Base-by-base conservation (phyloP, 1,284 basidiomycete species). In the Puccinia sorghi region DNA sequence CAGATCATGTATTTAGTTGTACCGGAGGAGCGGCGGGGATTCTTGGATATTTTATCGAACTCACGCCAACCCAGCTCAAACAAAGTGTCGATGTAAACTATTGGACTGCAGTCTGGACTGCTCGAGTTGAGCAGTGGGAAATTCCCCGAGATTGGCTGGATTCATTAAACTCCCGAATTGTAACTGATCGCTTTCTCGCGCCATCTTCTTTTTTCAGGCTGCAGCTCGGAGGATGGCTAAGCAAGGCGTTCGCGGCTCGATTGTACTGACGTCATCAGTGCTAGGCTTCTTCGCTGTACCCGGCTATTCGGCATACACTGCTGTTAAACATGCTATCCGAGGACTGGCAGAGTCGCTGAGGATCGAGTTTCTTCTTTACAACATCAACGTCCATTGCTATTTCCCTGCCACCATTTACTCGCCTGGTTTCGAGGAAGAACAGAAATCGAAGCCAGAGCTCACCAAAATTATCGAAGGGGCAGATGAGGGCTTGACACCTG, bases 251-350 rank as follows among this genome's bases (percentile, higher is more conserved):
- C 87, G 88, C 71, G 88, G 88, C 54, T 86, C 86, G 83, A 90
- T 98, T 79, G 88, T 93, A 4, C 89, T 98, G 70, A 89, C 93
- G 27, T 90, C 90, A 9, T 94, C 93, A 0, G 88, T 90, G n/a
- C 85, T 96, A 17, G 92, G 91, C 0, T 90, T 91, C 81, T 91
- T 94, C 86, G 89, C 90, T 0, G 88, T 97, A 70, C 86, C 92
- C 20, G 95, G 96, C 0, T 98, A 92, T 82, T 87, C 91, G 3
- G 88, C 90, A 1, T 98, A 99, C 84, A 87, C 92, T 0, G 93
- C 95, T 0, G 92, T 90, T 67, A 98, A 97, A 84, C 91, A 92
- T 82, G 96, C 96, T 12, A 85, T 97, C 17, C 87, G 94, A 86
- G 94, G 92, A 46, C 88, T 97, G 0, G 93, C 93, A 12, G 95